Conservation (phyloP, 495 filamentous ascomycete genomes). For the Pseudoneurospora amorphoporcata region DNA sequence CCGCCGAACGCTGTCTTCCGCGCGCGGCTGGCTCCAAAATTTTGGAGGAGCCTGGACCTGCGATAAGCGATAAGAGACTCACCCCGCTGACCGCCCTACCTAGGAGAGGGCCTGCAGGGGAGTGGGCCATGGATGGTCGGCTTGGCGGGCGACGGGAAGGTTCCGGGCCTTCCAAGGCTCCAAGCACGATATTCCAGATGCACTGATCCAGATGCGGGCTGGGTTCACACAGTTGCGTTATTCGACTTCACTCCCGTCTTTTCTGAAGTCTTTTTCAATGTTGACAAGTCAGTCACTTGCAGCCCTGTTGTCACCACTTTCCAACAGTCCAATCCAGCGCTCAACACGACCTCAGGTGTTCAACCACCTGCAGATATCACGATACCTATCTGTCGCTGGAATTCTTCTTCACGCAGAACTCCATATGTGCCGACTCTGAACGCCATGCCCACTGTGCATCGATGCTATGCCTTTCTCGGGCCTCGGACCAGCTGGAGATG, state of each 20-base stretch:
- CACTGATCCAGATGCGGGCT: not conserved
- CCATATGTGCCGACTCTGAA: not conserved
- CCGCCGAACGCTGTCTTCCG: not conserved
- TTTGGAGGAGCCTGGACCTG: conserved; percentile 2
- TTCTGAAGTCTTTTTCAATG: not conserved
- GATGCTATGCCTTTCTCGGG: not conserved
- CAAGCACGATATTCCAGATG: not conserved
- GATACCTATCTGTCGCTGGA: not conserved
- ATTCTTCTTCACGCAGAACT: not conserved
- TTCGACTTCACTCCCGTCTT: not conserved
- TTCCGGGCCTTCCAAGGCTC: not conserved
- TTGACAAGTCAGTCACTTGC: not conserved
- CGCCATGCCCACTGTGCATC: not conserved
- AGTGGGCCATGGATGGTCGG: not conserved
- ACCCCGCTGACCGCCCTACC: not conserved
- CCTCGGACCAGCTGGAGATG: not conserved
- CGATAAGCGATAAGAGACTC: conserved; percentile 13
- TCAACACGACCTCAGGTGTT: not conserved
- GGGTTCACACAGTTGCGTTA: not conserved
- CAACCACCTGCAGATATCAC: not conserved
- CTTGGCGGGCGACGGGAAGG: not conserved
- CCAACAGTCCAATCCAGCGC: not conserved
- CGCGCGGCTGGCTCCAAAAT: conserved; percentile 8
- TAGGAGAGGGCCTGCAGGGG: not conserved
- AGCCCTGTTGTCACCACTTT: not conserved